Base-by-base conservation (phyloP, 805 yeast genomes). In the Torulaspora gathmanii region DNA sequence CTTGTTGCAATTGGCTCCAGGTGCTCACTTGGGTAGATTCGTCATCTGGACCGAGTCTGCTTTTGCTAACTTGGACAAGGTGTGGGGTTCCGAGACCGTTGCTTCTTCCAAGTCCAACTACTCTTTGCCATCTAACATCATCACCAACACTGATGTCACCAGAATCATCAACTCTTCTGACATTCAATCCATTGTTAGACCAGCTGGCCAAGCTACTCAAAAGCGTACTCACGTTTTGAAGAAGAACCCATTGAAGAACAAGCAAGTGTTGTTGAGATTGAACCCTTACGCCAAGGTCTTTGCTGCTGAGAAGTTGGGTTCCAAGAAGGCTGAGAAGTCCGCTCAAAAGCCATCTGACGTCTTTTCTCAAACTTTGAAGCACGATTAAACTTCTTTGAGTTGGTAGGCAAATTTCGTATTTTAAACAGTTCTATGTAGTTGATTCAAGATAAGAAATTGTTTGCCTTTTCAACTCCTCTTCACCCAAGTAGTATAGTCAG, bases 201-300 rank as follows among this genome's bases (percentile, higher is more conserved):
- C 95, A 70, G 95, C 96, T 71, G 95, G 95, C 68, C 93, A 85
- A 74, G 76, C 93, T 67, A 77, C 83, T 70, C 90, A 86, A 74
- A 88, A 90, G 90, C 86, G 95, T 75, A 72, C 88, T 60, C 88
- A 86, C 82, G 95, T 87, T 72, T 82, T 83, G 75, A 93, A 93
- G 96, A 90, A 89, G 91, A 91, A 87, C 90, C 95, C 96, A 75
- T 84, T 89, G 73, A 91, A 88, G 93, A 93, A 93, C 97, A 90
- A 88, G 83, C 95, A 88, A 79, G 91, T 90, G 68, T 77, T 89
- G 72, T 83, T 89, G 74, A 88, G 97, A 82, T 85, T 93, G 75
- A 93, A 93, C 96, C 99, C 99, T 63, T 93, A 93, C 83, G 98
- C 99, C 67, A 88, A 87, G 85, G 95, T 91, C 65, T 91, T 82